Evolutionary conservation across 495 filamentous ascomycete genomes (phyloP), one percentile per base, ranked within the genome.

Genomic region (Penicillium arizonense): DNA sequence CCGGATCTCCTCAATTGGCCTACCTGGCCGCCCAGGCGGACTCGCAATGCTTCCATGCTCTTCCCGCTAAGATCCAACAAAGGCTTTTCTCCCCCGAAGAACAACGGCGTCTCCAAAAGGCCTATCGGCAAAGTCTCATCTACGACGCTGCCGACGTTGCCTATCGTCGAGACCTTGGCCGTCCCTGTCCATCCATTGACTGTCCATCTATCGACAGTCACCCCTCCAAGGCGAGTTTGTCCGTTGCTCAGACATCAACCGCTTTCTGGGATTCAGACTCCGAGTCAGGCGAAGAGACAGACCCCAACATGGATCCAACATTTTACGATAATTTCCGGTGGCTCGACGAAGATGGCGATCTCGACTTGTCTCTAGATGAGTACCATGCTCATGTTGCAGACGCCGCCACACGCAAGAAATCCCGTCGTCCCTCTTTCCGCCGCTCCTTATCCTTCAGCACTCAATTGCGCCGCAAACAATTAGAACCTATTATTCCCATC

Each of bases 261-360:
- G 53, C 59, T 32, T 68, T 66, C 37, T 75, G 63, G 16, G 68
- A 71, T 43, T 48, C 62, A 57, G 69, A 62, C 44, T 70, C 59
- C 43, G 67, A 50, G n/a, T 63, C 62, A 13, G 65, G 67, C 39
- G 45, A 59, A 16, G 65, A 70, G 45, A 59, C 62, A 6, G 67
- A 57, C 33, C 62, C 72, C 42, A 71, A 71, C n/a, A 79, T 81
- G 65, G 73, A 77, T 48, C 72, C 75, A 44, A 70, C 72, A 35
- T 76, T 90, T 44, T 81, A 82, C 52, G 86, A 90, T 47, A 86
- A 77, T 50, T 88, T 92, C 58, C 82, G 85, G 30, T 91, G 89
- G 88, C 72, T 93, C 47, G 89, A 95, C 23, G 88, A 89, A 53
- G 86, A 89, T 53, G 83, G 86, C 12, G 82, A 88, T 44, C 72